phyloP scores from a whole-genome alignment of 148 eudicot species.

The Rhododendron vialii region DNA sequence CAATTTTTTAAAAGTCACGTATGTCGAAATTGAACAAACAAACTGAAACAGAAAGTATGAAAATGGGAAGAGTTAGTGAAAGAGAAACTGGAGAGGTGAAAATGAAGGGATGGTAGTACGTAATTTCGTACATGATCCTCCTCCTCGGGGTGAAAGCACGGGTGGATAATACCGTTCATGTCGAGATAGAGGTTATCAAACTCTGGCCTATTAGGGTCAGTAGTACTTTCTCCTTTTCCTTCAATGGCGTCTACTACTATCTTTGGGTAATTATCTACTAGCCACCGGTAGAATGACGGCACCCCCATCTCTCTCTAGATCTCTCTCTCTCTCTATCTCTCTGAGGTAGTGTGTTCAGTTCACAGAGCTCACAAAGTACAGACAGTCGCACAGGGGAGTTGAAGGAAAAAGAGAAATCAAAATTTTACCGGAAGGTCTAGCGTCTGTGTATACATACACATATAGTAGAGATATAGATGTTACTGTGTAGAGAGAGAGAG shows the following conservation, averaged over 20 bases:
- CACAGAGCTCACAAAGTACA: not conserved
- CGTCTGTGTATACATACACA: too few species aligned
- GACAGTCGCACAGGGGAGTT: not conserved
- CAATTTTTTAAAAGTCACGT: too few species aligned
- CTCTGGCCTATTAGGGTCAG: constrained; percentile 14
- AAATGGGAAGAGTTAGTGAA: too few species aligned
- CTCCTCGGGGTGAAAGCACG: constrained; percentile 45
- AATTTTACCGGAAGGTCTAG: not conserved
- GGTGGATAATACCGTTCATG: constrained; percentile 43
- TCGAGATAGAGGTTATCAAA: constrained; percentile 37
- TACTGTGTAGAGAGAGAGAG: not conserved
- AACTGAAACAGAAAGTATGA: too few species aligned
- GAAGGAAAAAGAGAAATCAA: not conserved
- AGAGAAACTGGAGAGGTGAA: too few species aligned
- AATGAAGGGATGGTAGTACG: not conserved
- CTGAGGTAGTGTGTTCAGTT: not conserved
- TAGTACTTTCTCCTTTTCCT: not conserved
- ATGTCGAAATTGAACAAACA: too few species aligned
- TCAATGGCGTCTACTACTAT: constrained; percentile 16
- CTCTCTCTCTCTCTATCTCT: not conserved
- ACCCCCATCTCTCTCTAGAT: constrained; percentile 21
- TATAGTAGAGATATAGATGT: not conserved
- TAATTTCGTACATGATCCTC: not conserved
- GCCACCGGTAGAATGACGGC: constrained; percentile 26
- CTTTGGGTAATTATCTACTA: constrained; percentile 19